Evolutionary conservation across 2,329 filamentous ascomycete genomes (phyloP).

Genomic region (Talaromyces sp.): DNA sequence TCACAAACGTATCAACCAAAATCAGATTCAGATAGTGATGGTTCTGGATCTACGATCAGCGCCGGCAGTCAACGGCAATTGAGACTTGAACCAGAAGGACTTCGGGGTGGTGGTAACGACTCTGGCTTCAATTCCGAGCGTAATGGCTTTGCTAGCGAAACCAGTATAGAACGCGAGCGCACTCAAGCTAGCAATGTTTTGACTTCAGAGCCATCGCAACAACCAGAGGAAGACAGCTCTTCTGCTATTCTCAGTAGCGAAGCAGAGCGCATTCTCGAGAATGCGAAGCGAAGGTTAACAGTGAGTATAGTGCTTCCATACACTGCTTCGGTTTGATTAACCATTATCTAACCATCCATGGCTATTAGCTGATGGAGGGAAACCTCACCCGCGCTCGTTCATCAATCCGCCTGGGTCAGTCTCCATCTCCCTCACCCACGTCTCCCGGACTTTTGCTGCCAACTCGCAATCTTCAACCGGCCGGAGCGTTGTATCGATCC

Average conservation of each 20-base stretch:
- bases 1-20: constrained; percentile 34
- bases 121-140: constrained; percentile 6
- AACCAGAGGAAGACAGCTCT: constrained; percentile 56
- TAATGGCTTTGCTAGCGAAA: constrained; percentile 10
- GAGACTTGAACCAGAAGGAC: not conserved
- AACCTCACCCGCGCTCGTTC: constrained; percentile 76
- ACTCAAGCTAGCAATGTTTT: constrained; percentile 15
- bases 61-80: constrained; percentile 22
- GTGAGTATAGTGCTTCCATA: constrained; percentile 49
- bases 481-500: constrained; percentile 39
- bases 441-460: constrained; percentile 20
- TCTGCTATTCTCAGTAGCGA: constrained; percentile 72
- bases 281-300: constrained; percentile 82
- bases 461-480: constrained; percentile 35
- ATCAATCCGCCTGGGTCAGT: constrained; percentile 54
- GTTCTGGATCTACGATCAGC: constrained; percentile 34
- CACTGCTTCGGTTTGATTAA: not conserved
- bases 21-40: constrained; percentile 28
- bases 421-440: constrained; percentile 43
- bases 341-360: not conserved
- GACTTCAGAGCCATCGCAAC: constrained; percentile 34
- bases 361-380: constrained; percentile 77
- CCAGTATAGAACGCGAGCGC: constrained; percentile 12
- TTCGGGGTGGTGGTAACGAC: not conserved
- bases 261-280: constrained; percentile 85